A percentile compares a stretch with the other conserved stretches of the same genome.
These are phyloP conservation scores for Schizosaccharomyces osmophilus DNA, from an alignment of 805 yeast species.

Conservation along the genomic window DNA sequence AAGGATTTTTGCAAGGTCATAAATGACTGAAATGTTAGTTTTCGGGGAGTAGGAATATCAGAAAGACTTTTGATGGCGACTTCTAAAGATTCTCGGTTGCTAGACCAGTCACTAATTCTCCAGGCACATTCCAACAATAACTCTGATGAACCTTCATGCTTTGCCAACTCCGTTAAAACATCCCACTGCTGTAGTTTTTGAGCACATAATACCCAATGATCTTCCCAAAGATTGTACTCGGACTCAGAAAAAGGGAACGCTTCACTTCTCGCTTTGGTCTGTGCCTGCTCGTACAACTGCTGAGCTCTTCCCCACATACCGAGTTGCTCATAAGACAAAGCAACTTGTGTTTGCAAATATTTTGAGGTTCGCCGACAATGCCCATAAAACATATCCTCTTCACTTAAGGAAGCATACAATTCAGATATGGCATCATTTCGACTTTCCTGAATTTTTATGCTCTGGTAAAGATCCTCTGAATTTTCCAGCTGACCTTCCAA, in stretches of 20 bases:
- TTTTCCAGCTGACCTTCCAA: slow-evolving; percentile 43
- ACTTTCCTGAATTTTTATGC: slow-evolving; percentile 53
- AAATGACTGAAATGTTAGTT: slow-evolving; percentile 89
- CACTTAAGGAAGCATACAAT: slow-evolving; percentile 67
- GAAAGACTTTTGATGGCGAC: slow-evolving; percentile 85
- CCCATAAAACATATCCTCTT: slow-evolving; percentile 93
- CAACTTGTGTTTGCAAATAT: slow-evolving; percentile 78
- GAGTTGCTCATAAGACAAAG: slow-evolving; percentile 78
- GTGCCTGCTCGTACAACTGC: slow-evolving; percentile 86
- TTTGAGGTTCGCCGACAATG: slow-evolving; percentile 92
- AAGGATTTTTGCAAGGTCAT: slow-evolving; percentile 80
- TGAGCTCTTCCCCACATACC: slow-evolving; percentile 90
- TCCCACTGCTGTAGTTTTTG: slow-evolving; percentile 97
- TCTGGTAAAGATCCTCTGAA: slow-evolving; percentile 17
- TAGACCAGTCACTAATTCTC: slow-evolving; percentile 96
- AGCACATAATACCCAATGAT: slow-evolving; percentile 92
- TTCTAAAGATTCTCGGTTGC: slow-evolving; percentile 81
- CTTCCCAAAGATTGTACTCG: slow-evolving; percentile 93
- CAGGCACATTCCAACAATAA: slow-evolving; percentile 89
- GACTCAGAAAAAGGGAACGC: slow-evolving; percentile 85
- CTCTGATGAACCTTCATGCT: slow-evolving; percentile 94
- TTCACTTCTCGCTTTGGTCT: slow-evolving; percentile 85
- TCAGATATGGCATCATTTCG: slow-evolving; percentile 80
- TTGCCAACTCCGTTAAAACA: slow-evolving; percentile 78
- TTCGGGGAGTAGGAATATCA: slow-evolving; percentile 96